Evolutionary conservation across 495 filamentous ascomycete species (phyloP).

Genomic region (Xylaria telfairii): DNA sequence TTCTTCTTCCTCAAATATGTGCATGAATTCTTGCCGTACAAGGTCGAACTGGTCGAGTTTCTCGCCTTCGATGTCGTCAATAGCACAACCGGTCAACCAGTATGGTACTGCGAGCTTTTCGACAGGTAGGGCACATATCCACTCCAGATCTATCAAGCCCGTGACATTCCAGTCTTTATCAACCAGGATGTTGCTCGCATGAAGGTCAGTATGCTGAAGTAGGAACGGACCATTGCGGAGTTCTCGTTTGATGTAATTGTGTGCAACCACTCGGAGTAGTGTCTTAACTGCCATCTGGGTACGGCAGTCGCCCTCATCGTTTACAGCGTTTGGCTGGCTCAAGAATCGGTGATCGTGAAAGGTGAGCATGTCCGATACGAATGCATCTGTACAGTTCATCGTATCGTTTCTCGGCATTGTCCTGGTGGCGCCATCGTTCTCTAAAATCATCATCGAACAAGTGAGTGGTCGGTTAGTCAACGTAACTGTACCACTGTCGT

Average conservation of each 20-base stretch:
- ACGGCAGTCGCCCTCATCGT: constrained; percentile 34
- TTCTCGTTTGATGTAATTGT: constrained; percentile 32
- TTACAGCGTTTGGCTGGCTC: constrained; percentile 40
- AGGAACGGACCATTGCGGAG: constrained; percentile 32
- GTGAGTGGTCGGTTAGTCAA: constrained; percentile 45
- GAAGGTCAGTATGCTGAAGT: constrained; percentile 35
- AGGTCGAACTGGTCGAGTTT: constrained; percentile 22
- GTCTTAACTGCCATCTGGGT: constrained; percentile 37
- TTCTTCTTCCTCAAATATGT: constrained; percentile 30
- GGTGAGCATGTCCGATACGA: constrained; percentile 36
- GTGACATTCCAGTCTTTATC: constrained; percentile 42
- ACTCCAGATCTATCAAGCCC: constrained; percentile 38
- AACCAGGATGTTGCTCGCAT: constrained; percentile 45
- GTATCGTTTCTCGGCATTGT: constrained; percentile 38
- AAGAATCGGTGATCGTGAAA: constrained; percentile 42
- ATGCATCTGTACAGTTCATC: constrained; percentile 36
- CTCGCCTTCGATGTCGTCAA: constrained; percentile 31
- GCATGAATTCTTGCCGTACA: constrained; percentile 29
- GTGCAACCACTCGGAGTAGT: constrained; percentile 37
- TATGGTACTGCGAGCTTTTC: constrained; percentile 40
- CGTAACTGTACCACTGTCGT: constrained; percentile 35
- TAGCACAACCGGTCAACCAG: constrained; percentile 38
- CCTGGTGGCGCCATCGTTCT: constrained; percentile 43
- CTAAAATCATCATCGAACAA: constrained; percentile 35
- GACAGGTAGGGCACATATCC: constrained; percentile 36